These are phyloP conservation scores for Penicillium fuscoglaucum DNA, from an alignment of 2,329 filamentous ascomycete genomes.

Conservation along the genomic window DNA sequence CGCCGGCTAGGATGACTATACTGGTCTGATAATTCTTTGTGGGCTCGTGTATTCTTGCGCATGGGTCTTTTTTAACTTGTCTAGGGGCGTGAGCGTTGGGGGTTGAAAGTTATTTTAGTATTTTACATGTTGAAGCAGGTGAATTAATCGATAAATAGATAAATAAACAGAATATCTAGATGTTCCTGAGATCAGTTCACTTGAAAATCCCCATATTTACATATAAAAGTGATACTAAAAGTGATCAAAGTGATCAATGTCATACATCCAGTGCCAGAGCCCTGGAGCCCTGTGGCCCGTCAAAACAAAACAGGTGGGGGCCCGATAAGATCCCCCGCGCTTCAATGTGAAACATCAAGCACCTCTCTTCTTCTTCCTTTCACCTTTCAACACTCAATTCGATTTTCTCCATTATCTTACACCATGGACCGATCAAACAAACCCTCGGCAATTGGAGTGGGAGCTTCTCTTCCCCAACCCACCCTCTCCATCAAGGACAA, in stretches of 20 bases:
- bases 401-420: background rate
- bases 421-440: constrained; percentile 80
- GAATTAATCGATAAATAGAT: too few species aligned
- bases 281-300: background rate
- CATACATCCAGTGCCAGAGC: background rate
- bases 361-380: constrained; percentile 3
- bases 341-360: background rate
- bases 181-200: background rate
- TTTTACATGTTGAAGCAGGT: too few species aligned
- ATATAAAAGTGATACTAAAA: background rate
- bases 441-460: constrained; percentile 72
- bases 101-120: too few species aligned
- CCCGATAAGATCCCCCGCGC: constrained; percentile 7
- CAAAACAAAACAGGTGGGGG: constrained; percentile 7
- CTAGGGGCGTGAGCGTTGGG: too few species aligned
- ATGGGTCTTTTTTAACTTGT: too few species aligned
- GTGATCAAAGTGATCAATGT: background rate
- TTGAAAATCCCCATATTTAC: background rate
- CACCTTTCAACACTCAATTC: background rate
- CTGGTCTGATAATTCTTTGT: too few species aligned
- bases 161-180: too few species aligned
- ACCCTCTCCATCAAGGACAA: constrained; percentile 72
- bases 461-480: constrained; percentile 72
- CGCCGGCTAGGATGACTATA: too few species aligned
- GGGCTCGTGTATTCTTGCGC: too few species aligned